phyloP scores from a whole-genome alignment of 768 basidiomycete species.

The Pleurotus salmoneostramineus region DNA sequence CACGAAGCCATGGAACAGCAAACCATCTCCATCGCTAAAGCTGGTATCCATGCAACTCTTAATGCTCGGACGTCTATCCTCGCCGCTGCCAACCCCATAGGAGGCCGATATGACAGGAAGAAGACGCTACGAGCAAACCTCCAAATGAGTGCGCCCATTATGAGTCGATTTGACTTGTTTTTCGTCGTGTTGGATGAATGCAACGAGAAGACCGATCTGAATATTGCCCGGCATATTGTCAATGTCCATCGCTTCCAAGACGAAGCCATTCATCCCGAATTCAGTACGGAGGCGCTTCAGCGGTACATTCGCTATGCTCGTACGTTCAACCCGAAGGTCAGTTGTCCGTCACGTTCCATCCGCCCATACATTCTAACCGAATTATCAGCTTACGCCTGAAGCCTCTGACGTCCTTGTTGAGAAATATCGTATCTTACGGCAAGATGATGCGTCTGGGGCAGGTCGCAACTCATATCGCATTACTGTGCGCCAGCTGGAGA shows the following conservation, averaged over 20 bases:
- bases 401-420: conserved; percentile 92
- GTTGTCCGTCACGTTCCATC: conserved; percentile 9
- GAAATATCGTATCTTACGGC: conserved; percentile 88
- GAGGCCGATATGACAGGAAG: conserved; percentile 95
- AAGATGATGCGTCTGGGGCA: conserved; percentile 87
- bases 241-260: conserved; percentile 96
- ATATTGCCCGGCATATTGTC: conserved; percentile 95
- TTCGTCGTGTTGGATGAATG: conserved; percentile 98
- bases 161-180: conserved; percentile 98
- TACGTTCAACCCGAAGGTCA: conserved; percentile 95
- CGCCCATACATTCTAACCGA: conserved; percentile 5
- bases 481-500: conserved; percentile 96
- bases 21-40: conserved; percentile 98
- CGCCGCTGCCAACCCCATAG: conserved; percentile 97
- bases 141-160: conserved; percentile 97
- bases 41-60: conserved; percentile 96
- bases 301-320: conserved; percentile 95
- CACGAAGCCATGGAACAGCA: conserved; percentile 99
- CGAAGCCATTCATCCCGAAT: conserved; percentile 93
- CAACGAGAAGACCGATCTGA: conserved; percentile 86
- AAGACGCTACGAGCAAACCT: conserved; percentile 89
- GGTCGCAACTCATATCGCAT: conserved; percentile 94
- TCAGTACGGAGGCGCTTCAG: conserved; percentile 94
- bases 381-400: conserved; percentile 77
- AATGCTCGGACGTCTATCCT: conserved; percentile 97